phyloP scores from a whole-genome alignment of 225 moss, liverwort and hornwort genomes.

The Marchantia paleacea region DNA sequence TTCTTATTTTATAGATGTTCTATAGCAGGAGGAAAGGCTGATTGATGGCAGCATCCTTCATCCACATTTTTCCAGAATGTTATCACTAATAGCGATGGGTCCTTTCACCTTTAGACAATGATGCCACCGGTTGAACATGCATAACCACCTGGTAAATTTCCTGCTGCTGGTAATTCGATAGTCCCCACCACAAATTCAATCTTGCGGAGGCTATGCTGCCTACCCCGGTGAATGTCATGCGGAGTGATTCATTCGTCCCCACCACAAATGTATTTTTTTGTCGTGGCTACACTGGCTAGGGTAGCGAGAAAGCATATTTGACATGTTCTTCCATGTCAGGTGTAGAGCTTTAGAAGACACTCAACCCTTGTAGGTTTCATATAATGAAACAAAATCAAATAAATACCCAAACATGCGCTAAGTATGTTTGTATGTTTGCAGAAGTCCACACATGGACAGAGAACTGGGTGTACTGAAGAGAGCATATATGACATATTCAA shows the following conservation, averaged over 20 bases:
- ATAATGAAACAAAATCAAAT: slow-evolving; percentile 12
- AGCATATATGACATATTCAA: slow-evolving; percentile 11
- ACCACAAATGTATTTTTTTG: not conserved
- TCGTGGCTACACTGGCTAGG: not conserved
- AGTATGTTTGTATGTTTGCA: slow-evolving; percentile 7
- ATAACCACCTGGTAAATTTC: not conserved
- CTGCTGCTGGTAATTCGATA: not conserved
- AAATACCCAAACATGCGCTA: not conserved
- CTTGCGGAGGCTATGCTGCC: not conserved
- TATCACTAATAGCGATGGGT: not conserved
- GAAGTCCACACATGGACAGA: slow-evolving; percentile 12
- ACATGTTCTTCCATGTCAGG: slow-evolving; percentile 12
- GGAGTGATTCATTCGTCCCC: not conserved
- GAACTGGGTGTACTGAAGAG: not conserved
- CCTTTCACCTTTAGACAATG: not conserved
- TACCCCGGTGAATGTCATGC: not conserved
- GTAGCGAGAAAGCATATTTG: slow-evolving; percentile 9
- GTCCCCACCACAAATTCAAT: slow-evolving; percentile 4
- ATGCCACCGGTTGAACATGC: slow-evolving; percentile 4
- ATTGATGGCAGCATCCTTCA: not conserved
- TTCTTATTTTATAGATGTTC: not conserved
- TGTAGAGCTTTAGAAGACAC: not conserved
- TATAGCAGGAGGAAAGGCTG: not conserved
- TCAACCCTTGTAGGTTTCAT: not conserved
- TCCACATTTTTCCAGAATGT: not conserved